These are phyloP conservation scores for Salvia miltiorrhiza DNA, from an alignment of 257 asterid genomes.

Conservation along the genomic window DNA sequence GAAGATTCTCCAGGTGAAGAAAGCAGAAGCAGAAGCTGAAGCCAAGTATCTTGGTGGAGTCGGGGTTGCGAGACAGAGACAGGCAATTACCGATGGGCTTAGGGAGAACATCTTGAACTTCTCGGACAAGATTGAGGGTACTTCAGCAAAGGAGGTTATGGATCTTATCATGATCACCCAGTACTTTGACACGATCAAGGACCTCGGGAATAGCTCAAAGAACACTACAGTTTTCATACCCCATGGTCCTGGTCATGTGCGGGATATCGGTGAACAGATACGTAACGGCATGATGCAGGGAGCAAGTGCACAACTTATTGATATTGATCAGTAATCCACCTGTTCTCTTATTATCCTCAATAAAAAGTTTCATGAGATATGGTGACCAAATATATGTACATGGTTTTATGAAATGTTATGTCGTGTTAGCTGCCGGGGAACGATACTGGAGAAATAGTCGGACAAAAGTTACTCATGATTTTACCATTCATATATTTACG, in stretches of 20 bases:
- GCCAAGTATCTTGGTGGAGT: constrained; percentile 97
- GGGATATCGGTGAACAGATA: constrained; percentile 89
- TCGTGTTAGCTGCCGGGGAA: background rate
- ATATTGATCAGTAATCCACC: constrained; percentile 17
- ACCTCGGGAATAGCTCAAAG: constrained; percentile 82
- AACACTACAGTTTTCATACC: constrained; percentile 92
- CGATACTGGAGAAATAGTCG: background rate
- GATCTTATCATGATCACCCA: constrained; percentile 97
- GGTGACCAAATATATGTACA: background rate
- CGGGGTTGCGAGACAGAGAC: constrained; percentile 98
- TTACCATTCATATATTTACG: too few relatives aligned
- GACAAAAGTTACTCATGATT: too few relatives aligned
- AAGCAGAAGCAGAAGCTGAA: constrained; percentile 97
- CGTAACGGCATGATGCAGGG: constrained; percentile 96
- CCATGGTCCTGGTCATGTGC: constrained; percentile 96
- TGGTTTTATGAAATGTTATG: background rate
- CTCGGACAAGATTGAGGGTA: constrained; percentile 79
- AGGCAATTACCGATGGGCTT: constrained; percentile 96
- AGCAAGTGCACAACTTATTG: constrained; percentile 42
- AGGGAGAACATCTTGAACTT: constrained; percentile 89
- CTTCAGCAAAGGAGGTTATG: constrained; percentile 95
- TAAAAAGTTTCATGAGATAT: background rate
- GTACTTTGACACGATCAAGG: constrained; percentile 92
- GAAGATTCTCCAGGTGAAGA: constrained; percentile 79
- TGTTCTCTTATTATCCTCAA: background rate